Percentiles rank a stretch among this genome's conserved stretches.
Evolutionary conservation across 768 basidiomycete genomes (phyloP).

Genomic region (Dioszegia aurantiaca): DNA sequence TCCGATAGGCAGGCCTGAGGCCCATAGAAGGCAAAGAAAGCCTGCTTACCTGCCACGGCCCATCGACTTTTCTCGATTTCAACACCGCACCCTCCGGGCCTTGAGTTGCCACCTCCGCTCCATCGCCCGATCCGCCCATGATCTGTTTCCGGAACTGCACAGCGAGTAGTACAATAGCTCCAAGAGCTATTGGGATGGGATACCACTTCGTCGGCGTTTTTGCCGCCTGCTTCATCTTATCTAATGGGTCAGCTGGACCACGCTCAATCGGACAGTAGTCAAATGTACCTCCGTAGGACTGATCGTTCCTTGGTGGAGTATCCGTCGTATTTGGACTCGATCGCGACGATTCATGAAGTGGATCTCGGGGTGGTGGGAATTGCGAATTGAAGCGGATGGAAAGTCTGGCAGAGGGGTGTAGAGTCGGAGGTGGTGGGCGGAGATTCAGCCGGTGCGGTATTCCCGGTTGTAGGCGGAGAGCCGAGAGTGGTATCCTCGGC

Average conservation of each 20-base stretch:
- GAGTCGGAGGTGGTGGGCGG: neutral
- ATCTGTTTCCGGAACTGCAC: constrained; percentile 39
- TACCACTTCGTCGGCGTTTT: constrained; percentile 89
- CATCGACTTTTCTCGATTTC: constrained; percentile 60
- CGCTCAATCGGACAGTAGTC: neutral
- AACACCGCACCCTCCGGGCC: constrained; percentile 44
- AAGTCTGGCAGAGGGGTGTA: neutral
- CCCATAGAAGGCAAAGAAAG: neutral
- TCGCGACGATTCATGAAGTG: neutral
- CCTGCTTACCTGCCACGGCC: constrained; percentile 91
- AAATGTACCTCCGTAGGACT: neutral
- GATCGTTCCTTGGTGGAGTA: neutral
- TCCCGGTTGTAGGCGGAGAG: neutral
- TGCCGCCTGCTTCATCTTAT: constrained; percentile 13
- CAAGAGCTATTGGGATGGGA: constrained; percentile 84
- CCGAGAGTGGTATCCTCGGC: neutral
- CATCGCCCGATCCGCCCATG: constrained; percentile 8
- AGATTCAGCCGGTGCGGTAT: neutral
- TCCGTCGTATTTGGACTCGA: neutral
- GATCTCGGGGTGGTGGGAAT: neutral
- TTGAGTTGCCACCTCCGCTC: constrained; percentile 41
- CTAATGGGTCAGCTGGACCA: neutral
- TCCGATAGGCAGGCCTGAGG: no score
- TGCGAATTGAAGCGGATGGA: constrained; percentile 5
- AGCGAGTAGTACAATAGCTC: constrained; percentile 70